Base-by-base conservation (phyloP, 169 alveolate genomes). In the Ichthyophthirius multifiliis region DNA sequence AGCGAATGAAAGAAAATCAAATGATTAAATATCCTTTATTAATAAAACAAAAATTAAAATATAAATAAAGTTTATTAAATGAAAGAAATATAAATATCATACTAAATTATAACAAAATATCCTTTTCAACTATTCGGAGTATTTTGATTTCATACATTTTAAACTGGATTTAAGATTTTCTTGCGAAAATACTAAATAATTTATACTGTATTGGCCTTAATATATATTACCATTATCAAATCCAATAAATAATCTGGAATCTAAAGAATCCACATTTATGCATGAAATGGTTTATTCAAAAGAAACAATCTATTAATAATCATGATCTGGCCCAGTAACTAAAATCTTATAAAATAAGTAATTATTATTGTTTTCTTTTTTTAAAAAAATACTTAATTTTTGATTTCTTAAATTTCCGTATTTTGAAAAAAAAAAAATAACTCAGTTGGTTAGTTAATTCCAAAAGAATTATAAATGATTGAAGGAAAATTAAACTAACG, bases 211-310 rank as follows among this genome's bases (percentile, higher is more conserved):
- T 15, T 16, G 2, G 12, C 71, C 71, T 27, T 4, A 27, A 23
- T 55, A 55, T 7, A 55, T 55, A 20, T 55, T 55, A 3, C 71
- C 71, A 55, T 55, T 55, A 27, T 55, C 71, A 55, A 55, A 55
- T 16, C 71, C 71, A 0, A 55, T 23, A 27, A 12, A 55, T 1
- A 55, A 0, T 27, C 31, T 55, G 23, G 23, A 27, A 0, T 34
- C 15, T 0, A 55, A 34, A 10, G 71, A 27, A 9, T 55, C 71
- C 6, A 55, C 71, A 55, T 55, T 27, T 27, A 55, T 20, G 0
- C 43, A 55, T 27, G 71, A 55, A 1, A 55, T 55, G 13, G 23
- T 55, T 6, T 55, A 34, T 15, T 15, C 71, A 27, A 55, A 55
- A 12, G 71, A 27, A 12, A 55, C 13, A 27, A 55, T 39, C 0